Conservation (phyloP, 257 asterid species). For the Echium plantagineum region DNA sequence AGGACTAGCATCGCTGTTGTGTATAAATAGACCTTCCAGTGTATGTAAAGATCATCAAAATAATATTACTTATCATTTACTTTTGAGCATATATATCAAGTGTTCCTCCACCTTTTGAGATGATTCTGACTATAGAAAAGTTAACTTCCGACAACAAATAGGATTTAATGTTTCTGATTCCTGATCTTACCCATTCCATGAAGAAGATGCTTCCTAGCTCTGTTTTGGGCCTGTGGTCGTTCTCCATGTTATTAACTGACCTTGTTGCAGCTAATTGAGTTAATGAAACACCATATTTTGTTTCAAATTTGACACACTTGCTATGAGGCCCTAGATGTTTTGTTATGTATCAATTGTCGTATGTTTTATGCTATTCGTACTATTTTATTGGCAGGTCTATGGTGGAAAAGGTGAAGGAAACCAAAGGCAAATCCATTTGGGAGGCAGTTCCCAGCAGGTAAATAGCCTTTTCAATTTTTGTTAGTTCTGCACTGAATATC, state of each 20-base stretch:
- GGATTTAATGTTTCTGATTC: not conserved
- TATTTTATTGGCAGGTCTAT: conserved; percentile 48
- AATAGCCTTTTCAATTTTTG: not conserved
- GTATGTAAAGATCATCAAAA: no score
- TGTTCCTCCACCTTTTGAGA: not conserved
- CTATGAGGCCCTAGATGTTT: not conserved
- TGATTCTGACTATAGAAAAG: not conserved
- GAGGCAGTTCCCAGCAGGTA: conserved; percentile 88
- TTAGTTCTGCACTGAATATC: not conserved
- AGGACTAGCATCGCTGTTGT: no score
- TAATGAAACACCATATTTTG: not conserved
- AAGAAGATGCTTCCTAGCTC: not conserved
- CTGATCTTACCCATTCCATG: not conserved
- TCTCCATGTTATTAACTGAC: not conserved
- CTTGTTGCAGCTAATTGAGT: not conserved
- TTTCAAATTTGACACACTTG: not conserved
- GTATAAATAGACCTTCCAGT: no score
- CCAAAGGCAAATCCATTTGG: conserved; percentile 82
- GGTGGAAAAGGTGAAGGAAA: conserved; percentile 86
- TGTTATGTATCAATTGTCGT: not conserved
- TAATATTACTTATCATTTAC: no score
- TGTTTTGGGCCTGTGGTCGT: not conserved
- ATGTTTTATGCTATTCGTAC: not conserved
- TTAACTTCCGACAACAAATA: not conserved
- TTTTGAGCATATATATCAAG: not conserved